Evolutionary conservation across 192 early-diverging fungal genomes (phyloP).

Genomic region (Martensiomyces pterosporus): DNA sequence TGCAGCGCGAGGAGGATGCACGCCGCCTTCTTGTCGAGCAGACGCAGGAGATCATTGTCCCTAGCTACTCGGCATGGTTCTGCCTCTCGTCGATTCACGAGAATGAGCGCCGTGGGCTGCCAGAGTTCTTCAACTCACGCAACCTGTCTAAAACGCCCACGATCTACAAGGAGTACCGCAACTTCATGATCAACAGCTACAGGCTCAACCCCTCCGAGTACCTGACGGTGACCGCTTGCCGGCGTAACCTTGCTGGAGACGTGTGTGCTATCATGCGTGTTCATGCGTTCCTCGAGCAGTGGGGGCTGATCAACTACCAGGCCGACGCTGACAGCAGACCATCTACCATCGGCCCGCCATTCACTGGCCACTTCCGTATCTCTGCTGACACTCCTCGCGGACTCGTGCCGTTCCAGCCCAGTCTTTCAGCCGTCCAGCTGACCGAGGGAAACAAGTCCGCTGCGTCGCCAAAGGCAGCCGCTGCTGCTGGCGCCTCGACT

Average conservation of each 20-base stretch:
- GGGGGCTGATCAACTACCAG: conserved; percentile 99
- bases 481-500: conserved; percentile 14
- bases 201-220: conserved; percentile 94
- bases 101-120: conserved; percentile 82
- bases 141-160: conserved; percentile 91
- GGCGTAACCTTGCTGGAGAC: conserved; percentile 95
- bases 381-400: conserved; percentile 93
- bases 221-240: conserved; percentile 95
- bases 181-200: conserved; percentile 99
- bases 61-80: conserved; percentile 96
- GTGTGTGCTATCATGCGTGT: conserved; percentile 98
- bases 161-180: conserved; percentile 91
- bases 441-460: conserved; percentile 4
- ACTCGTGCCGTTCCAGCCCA: conserved; percentile 81
- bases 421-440: conserved; percentile 23
- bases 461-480: conserved; percentile 12
- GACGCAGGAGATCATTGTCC: conserved; percentile 69
- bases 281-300: conserved; percentile 98
- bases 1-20: conserved; percentile 61
- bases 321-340: conserved; percentile 91
- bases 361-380: conserved; percentile 96
- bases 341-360: conserved; percentile 87
- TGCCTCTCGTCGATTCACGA: conserved; percentile 72
- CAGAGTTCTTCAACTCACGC: conserved; percentile 94
- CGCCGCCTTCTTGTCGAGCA: conserved; percentile 63